Evolutionary conservation across 768 basidiomycete species (phyloP).

Genomic region (Boletus speciosus): DNA sequence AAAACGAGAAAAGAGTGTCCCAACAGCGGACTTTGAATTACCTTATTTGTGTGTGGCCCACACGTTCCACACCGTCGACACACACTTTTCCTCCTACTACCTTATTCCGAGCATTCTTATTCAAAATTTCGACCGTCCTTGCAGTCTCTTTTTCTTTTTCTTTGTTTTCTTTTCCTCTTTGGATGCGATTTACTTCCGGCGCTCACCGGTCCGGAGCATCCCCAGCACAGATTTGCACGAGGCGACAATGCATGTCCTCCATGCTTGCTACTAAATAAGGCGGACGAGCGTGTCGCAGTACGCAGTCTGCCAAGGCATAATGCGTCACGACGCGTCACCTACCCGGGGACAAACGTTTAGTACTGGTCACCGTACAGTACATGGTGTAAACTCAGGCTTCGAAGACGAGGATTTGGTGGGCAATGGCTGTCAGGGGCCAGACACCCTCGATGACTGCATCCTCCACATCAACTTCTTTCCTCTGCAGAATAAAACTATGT

Average conservation of each 20-base stretch:
- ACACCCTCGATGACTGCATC: constrained; percentile 27
- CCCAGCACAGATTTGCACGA: background rate
- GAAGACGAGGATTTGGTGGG: constrained; percentile 33
- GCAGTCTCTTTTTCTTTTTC: no score
- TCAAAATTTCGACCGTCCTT: background rate
- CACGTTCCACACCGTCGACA: constrained; percentile 25
- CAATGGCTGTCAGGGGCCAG: constrained; percentile 30
- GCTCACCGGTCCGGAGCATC: background rate
- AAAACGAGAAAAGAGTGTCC: constrained; percentile 25
- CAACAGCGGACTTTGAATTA: constrained; percentile 34
- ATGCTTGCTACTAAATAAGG: background rate
- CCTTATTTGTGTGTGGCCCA: constrained; percentile 20
- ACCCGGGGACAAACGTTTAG: background rate
- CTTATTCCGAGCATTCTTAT: background rate
- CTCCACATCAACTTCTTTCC: constrained; percentile 28
- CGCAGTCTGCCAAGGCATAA: background rate
- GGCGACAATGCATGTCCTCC: constrained; percentile 13
- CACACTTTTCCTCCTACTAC: background rate
- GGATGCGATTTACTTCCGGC: background rate
- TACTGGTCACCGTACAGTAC: background rate
- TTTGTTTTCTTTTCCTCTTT: background rate
- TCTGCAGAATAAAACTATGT: constrained; percentile 31
- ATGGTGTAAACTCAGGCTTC: constrained; percentile 7
- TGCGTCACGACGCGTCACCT: background rate
- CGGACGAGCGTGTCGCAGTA: constrained; percentile 1